These are phyloP conservation scores for Nannochloropsis salina DNA, from an alignment of 108 stramenopile genomes.

Conservation along the genomic window DNA sequence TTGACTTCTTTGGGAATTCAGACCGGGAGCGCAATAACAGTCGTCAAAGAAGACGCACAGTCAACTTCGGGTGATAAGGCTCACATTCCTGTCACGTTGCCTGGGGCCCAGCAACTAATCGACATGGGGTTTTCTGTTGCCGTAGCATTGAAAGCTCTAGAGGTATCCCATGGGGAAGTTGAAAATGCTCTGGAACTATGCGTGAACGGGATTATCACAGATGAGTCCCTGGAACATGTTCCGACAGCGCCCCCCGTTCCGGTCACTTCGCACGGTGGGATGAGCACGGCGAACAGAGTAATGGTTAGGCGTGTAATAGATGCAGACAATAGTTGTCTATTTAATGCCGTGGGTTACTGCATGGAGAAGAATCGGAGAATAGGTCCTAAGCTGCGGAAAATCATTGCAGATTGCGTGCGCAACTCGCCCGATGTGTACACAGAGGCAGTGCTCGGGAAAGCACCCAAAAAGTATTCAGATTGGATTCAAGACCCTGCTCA, in stretches of 20 bases:
- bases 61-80: neutral
- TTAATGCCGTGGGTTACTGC: conserved; percentile 45
- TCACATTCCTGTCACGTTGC: too few relatives aligned
- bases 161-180: conserved; percentile 34
- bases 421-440: conserved; percentile 33
- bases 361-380: conserved; percentile 31
- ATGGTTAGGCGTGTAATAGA: conserved; percentile 43
- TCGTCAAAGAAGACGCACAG: conserved; percentile 21
- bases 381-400: conserved; percentile 36
- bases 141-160: conserved; percentile 30
- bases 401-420: conserved; percentile 41
- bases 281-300: conserved; percentile 19
- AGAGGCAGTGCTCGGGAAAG: conserved; percentile 43
- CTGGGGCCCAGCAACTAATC: conserved; percentile 15
- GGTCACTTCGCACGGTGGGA: neutral
- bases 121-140: conserved; percentile 42
- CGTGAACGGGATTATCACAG: conserved; percentile 18
- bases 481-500: conserved; percentile 40
- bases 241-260: conserved; percentile 19
- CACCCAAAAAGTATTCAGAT: conserved; percentile 35
- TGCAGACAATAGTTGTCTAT: conserved; percentile 47
- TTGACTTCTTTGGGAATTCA: conserved; percentile 28
- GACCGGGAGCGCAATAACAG: conserved; percentile 40
- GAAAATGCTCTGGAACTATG: conserved; percentile 41
- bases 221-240: neutral